Conservation (phyloP, 2,329 filamentous ascomycete genomes). For the Aspergillus aculeatus region DNA sequence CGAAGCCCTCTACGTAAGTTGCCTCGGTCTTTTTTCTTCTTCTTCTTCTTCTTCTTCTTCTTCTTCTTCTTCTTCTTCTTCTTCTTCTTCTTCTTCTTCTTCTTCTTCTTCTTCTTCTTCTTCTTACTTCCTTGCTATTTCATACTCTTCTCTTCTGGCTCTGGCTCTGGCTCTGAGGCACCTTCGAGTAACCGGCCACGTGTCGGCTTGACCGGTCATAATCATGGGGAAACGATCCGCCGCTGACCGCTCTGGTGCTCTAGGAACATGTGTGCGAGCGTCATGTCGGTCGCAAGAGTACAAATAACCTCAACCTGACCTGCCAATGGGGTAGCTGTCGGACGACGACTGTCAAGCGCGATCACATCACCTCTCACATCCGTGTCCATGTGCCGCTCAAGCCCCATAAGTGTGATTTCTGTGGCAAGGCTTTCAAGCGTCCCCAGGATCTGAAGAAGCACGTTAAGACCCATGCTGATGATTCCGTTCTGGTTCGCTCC, state of each 20-base stretch:
- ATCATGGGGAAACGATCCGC: neutral
- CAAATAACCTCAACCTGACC: slow-evolving; percentile 95
- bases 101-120: neutral
- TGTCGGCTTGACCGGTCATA: slow-evolving; percentile 4
- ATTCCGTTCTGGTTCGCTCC: slow-evolving; percentile 72
- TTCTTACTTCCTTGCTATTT: neutral
- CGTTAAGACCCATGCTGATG: slow-evolving; percentile 97
- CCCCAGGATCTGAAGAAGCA: slow-evolving; percentile 99
- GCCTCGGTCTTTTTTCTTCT: neutral
- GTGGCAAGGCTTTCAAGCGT: slow-evolving; percentile 97
- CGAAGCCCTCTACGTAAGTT: slow-evolving; percentile 61
- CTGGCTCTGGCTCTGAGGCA: neutral
- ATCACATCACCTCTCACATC: slow-evolving; percentile 98
- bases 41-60: too few relatives aligned
- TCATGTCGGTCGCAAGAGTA: slow-evolving; percentile 97
- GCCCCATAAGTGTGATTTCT: slow-evolving; percentile 98
- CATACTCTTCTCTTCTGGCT: neutral
- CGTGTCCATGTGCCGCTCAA: slow-evolving; percentile 98
- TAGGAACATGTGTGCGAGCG: slow-evolving; percentile 98
- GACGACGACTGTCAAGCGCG: slow-evolving; percentile 96
- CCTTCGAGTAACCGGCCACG: slow-evolving; percentile 1
- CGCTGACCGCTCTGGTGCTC: neutral
- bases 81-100: too few relatives aligned
- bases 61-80: too few relatives aligned
- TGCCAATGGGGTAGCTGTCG: slow-evolving; percentile 97